Evolutionary conservation across 208 protist genomes (phyloP).

Genomic region (Wallacemonas sp.): DNA sequence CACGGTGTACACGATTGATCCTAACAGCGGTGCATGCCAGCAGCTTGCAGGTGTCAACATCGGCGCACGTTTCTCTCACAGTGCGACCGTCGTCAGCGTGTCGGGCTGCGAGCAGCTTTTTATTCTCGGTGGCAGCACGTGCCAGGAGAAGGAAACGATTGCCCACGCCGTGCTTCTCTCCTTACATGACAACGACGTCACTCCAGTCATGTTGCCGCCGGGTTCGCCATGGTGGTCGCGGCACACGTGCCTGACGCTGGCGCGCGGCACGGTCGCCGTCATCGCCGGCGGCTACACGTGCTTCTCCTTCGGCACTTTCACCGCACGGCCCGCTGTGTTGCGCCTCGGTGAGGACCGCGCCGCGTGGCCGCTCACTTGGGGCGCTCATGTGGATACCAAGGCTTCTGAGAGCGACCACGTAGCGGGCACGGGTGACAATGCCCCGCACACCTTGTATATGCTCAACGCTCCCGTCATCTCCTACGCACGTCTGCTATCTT

Average conservation of each 20-base stretch:
- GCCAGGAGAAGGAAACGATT: constrained; percentile 26
- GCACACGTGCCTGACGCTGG: constrained; percentile 57
- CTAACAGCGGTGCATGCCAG: constrained; percentile 14
- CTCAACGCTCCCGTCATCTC: not conserved
- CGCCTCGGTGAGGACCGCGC: constrained; percentile 27
- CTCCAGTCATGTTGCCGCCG: constrained; percentile 25
- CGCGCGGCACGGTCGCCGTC: constrained; percentile 57
- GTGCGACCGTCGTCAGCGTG: constrained; percentile 42
- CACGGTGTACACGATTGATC: constrained; percentile 26
- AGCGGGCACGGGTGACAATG: not conserved
- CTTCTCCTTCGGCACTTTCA: constrained; percentile 90
- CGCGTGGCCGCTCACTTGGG: constrained; percentile 3
- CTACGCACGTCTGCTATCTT: constrained; percentile 21
- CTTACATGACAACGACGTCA: not conserved
- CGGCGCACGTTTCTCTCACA: constrained; percentile 63
- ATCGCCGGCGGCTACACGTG: constrained; percentile 86
- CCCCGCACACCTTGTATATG: not conserved
- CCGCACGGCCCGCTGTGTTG: constrained; percentile 59
- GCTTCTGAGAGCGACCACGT: not conserved
- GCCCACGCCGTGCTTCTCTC: constrained; percentile 22
- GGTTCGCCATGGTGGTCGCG: constrained; percentile 64
- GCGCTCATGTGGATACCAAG: not conserved
- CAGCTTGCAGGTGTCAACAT: constrained; percentile 10
- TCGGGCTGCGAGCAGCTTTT: constrained; percentile 36
- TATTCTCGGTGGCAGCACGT: constrained; percentile 62